phyloP scores from a whole-genome alignment of 306 rosid genomes.

The barrel medic (Medicago truncatula) region DNA sequence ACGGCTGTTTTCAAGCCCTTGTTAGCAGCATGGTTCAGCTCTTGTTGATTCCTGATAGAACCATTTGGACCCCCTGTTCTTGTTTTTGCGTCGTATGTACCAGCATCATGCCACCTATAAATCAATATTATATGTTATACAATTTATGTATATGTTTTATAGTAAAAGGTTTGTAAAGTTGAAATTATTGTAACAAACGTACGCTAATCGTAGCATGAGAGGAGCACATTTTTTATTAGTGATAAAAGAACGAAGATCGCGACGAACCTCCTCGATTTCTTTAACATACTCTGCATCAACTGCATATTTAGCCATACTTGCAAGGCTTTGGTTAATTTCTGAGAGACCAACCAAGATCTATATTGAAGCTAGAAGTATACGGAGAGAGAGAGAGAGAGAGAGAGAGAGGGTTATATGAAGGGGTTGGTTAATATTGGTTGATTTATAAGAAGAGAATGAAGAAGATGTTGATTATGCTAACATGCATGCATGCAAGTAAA shows the following conservation, averaged over 20 bases:
- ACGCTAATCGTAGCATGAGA: constrained; percentile 94
- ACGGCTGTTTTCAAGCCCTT: constrained; percentile 70
- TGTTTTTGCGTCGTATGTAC: constrained; percentile 67
- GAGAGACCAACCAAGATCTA: too few species aligned
- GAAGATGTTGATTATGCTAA: neutral
- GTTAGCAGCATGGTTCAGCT: constrained; percentile 66
- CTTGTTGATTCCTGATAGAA: constrained; percentile 64
- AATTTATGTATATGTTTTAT: neutral
- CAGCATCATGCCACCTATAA: constrained; percentile 90
- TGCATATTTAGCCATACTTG: constrained; percentile 43
- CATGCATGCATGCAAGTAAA: neutral
- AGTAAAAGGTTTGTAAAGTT: neutral
- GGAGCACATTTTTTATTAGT: constrained; percentile 70
- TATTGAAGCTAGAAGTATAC: too few species aligned
- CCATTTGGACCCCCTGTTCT: constrained; percentile 88
- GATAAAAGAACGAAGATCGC: constrained; percentile 80
- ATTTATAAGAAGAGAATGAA: neutral
- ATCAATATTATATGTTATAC: neutral
- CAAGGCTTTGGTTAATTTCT: too few species aligned
- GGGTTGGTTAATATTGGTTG: neutral
- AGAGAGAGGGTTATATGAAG: neutral
- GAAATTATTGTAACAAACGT: neutral
- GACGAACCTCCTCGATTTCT: constrained; percentile 73
- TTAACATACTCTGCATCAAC: constrained; percentile 57
- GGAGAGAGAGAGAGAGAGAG: too few species aligned